Percentiles rank a stretch among this genome's conserved stretches.
These are phyloP conservation scores for Dentipellis sp. DNA, from an alignment of 768 basidiomycete genomes.

Conservation along the genomic window DNA sequence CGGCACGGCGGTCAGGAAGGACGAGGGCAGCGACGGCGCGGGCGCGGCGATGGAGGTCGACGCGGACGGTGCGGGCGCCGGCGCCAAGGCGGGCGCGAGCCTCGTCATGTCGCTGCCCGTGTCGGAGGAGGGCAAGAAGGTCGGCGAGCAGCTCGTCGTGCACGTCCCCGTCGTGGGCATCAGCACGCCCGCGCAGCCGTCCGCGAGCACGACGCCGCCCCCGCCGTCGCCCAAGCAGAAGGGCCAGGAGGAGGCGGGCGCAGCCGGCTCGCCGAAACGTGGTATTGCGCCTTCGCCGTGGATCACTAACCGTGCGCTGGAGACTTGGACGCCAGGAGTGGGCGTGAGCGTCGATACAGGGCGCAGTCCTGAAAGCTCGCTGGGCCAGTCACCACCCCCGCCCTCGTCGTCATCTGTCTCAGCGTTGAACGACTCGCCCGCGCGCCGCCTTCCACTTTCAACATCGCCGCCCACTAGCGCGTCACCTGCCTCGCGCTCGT, in stretches of 20 bases:
- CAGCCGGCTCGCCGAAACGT: not conserved
- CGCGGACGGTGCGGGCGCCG: slow-evolving; percentile 11
- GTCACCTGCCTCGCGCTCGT: not conserved
- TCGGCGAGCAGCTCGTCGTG: not conserved
- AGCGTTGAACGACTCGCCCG: not conserved
- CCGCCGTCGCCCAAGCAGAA: not conserved
- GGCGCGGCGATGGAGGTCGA: slow-evolving; percentile 23
- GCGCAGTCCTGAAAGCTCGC: not conserved
- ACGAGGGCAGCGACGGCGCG: slow-evolving; percentile 10
- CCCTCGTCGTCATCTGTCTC: not conserved
- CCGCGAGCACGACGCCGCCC: not conserved
- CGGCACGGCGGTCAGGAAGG: not conserved
- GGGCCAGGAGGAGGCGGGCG: not conserved
- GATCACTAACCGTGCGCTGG: not conserved
- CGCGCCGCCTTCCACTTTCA: not conserved
- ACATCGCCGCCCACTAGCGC: not conserved
- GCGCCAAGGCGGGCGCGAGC: slow-evolving; percentile 1
- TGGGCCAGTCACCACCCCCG: not conserved
- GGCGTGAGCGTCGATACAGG: not conserved
- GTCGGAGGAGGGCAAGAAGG: slow-evolving; percentile 7
- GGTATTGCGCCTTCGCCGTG: not conserved
- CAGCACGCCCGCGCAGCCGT: not conserved
- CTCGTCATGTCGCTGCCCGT: slow-evolving; percentile 7
- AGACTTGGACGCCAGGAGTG: not conserved
- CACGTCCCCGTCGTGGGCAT: slow-evolving; percentile 11